Evolutionary conservation across 495 filamentous ascomycete species (phyloP).

Genomic region (Xylaria venustula): DNA sequence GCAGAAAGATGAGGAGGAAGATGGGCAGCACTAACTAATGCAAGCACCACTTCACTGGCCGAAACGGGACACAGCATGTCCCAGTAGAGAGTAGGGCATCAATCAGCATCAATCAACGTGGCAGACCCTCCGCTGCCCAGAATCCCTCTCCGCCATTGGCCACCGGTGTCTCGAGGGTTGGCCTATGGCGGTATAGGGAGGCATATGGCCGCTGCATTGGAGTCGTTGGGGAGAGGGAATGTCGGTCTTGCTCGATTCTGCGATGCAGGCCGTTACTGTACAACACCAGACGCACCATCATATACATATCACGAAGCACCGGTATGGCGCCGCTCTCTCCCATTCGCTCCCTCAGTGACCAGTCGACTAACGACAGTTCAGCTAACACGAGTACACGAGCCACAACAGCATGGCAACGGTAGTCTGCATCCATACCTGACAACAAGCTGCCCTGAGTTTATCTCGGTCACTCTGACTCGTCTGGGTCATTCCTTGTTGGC

Average conservation of each 20-base stretch:
- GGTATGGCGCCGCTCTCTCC: not conserved
- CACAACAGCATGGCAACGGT: constrained; percentile 3
- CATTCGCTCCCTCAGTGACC: not conserved
- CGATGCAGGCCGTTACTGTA: not conserved
- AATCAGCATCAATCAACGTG: constrained; percentile 17
- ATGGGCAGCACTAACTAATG: too few species aligned
- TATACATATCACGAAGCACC: not conserved
- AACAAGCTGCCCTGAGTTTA: not conserved
- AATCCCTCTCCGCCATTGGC: constrained; percentile 1
- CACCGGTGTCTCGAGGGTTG: not conserved
- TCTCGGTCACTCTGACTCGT: not conserved
- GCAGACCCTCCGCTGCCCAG: constrained; percentile 3
- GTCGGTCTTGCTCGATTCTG: not conserved
- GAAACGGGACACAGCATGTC: not conserved
- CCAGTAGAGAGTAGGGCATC: constrained; percentile 12
- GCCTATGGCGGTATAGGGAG: not conserved
- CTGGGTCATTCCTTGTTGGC: not conserved
- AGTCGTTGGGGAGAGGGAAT: not conserved
- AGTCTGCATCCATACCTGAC: constrained; percentile 15
- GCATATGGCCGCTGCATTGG: not conserved
- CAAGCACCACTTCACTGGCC: not conserved
- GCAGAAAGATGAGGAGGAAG: too few species aligned
- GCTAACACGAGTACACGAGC: not conserved
- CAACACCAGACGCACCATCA: not conserved
- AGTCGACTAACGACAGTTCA: not conserved